Base-by-base conservation (phyloP, 306 rosid genomes). In the Cucurbita maxima region DNA sequence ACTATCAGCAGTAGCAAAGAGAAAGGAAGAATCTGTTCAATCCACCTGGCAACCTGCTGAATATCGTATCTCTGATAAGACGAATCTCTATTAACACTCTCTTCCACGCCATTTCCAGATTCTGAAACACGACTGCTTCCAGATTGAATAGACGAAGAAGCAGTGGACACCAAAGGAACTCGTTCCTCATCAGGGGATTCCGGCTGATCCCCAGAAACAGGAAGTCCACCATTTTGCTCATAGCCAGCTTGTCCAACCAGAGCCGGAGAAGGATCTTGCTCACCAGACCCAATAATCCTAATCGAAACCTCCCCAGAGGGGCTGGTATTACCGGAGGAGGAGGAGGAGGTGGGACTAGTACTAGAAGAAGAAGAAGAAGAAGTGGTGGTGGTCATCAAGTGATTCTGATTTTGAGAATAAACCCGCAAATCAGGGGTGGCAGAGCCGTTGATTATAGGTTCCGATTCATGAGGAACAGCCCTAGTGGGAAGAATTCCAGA, bases 21-120 rank as follows among this genome's bases (percentile, higher is more conserved):
- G 71, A 89, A 94, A 19, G 97, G 99, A 63, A 94, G 95, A 81
- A 94, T 75, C 79, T 89, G 92, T 80, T 94, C 96, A 76, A 86
- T 77, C 87, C 96, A 86, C 75, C 85, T 85, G 0, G 90, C 97
- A 64, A 86, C 72, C 79, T 79, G 90, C 78, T 89, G 98, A 79
- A 89, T 75, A 79, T 94, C 94, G 52, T 86, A 77, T 79, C 90
- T 81, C 77, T 89, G 96, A 60, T 84, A 85, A 38, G 86, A 78
- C 9, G 96, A 83, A 76, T 86, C 92, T 78, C 86, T 84, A 52
- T 76, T 58, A 34, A 37, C 41, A 20, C 71, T 76, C 61, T 77
- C 86, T 52, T 86, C 89, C 63, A 20, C 40, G 10, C 78, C 82
- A 80, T 71, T 80, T 67, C 79, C 84, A 66, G 81, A 58, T 62